Evolutionary conservation across 2,329 filamentous ascomycete genomes (phyloP), one percentile per base, ranked within the genome.

Genomic region (Beauveria sp.): DNA sequence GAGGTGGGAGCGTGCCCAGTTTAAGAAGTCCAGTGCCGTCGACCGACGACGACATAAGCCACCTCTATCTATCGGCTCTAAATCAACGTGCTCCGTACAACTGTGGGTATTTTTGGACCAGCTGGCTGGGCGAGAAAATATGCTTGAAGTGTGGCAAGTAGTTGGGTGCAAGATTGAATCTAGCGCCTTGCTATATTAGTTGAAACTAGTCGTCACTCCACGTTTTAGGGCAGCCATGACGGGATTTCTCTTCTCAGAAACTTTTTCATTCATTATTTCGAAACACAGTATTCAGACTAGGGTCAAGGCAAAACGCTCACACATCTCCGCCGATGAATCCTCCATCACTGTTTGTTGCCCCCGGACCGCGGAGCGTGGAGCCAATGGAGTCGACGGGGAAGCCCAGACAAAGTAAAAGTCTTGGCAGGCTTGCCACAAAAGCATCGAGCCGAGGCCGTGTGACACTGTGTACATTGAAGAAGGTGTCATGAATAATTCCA

Each of bases 101-200:
- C 24, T 52, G 57, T 60, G 57, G 57, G 48, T 60, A 60, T 60
- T 60, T 52, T 9, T 51, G 57, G 48, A 45, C 24, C 56, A 7
- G 5, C 26, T 51, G 40, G 34, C 34, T 42, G 34, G 38, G 34
- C 46, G 2, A 60, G 20, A 49, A 58, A 52, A 60, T 9, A 60
- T 43, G 57, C 57, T 60, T 52, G 48, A 31, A 31, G 5, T 18
- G 57, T 50, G 24, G 53, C 10, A 31, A 40, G 20, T 20, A 42
- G 31, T n/a, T 51, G 16, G 20, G 34, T 42, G n/a, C 6, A 49
- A 14, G 18, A 22, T 43, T 48, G 40, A 16, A 46, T 57, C 28
- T 43, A 20, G 40, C 53, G 42, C 53, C 26, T 22, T 28, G 16
- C 49, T 34, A 22, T 42, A 8, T 46, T 31, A 51, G 14, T 31